Evolutionary conservation across 2,329 filamentous ascomycete genomes (phyloP).

Genomic region (Aspergillus pseudonomiae): DNA sequence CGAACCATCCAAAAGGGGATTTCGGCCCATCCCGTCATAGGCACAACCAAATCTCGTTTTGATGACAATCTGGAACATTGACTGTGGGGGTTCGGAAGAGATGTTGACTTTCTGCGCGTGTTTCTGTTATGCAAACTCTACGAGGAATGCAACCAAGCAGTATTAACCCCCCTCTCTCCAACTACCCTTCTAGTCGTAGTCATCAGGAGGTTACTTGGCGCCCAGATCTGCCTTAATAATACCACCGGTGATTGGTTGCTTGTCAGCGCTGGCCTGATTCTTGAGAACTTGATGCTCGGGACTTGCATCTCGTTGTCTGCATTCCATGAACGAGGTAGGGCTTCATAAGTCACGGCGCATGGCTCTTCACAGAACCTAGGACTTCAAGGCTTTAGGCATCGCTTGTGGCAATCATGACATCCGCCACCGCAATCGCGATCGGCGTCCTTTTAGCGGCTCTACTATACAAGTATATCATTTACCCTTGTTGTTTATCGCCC

Average conservation of each 20-base stretch:
- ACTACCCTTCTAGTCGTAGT: background rate
- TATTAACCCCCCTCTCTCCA: background rate
- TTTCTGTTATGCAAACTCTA: background rate
- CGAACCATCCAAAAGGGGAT: background rate
- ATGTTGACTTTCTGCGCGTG: background rate
- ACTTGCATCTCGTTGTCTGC: background rate
- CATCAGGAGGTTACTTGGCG: background rate
- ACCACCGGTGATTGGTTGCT: background rate
- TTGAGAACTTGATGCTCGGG: background rate
- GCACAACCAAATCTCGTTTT: background rate
- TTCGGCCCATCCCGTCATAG: conserved; percentile 3
- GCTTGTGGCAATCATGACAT: background rate
- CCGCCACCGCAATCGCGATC: background rate
- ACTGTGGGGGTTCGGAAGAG: background rate
- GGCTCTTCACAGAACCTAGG: background rate
- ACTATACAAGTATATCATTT: conserved; percentile 31
- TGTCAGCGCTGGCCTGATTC: background rate
- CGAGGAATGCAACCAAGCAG: background rate
- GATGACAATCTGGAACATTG: background rate
- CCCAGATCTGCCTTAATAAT: background rate
- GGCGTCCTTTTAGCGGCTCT: background rate
- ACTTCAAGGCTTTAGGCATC: background rate
- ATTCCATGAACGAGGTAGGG: background rate
- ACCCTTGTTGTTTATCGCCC: conserved; percentile 55
- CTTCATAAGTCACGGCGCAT: background rate